A percentile compares a stretch with the other conserved stretches of the same genome.
These are phyloP conservation scores for Fonsecaea monophora DNA, from an alignment of 2,329 filamentous ascomycete genomes.

Conservation along the genomic window DNA sequence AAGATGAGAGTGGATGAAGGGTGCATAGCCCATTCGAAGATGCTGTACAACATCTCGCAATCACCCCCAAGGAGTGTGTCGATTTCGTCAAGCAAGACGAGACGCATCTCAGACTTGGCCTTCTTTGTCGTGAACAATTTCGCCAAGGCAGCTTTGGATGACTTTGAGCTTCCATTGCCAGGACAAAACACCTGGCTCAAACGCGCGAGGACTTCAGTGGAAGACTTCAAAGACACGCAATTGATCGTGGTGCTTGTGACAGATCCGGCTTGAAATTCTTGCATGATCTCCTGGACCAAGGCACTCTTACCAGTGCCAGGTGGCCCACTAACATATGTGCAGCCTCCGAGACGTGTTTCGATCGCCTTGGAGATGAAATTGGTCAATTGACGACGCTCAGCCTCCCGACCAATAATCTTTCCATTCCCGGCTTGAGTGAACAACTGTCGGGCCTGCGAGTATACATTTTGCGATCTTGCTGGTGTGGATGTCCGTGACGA, in stretches of 20 bases:
- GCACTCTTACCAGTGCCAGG: slow-evolving; percentile 97
- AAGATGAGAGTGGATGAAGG: slow-evolving; percentile 79
- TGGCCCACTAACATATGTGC: slow-evolving; percentile 92
- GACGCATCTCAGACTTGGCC: slow-evolving; percentile 63
- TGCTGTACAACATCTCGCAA: slow-evolving; percentile 82
- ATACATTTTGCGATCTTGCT: slow-evolving; percentile 74
- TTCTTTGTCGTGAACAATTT: slow-evolving; percentile 71
- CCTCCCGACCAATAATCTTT: slow-evolving; percentile 78
- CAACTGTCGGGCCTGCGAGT: slow-evolving; percentile 83
- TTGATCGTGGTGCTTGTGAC: slow-evolving; percentile 84
- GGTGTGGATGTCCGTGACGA: slow-evolving; percentile 78
- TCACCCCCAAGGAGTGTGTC: slow-evolving; percentile 91
- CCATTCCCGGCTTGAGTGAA: slow-evolving; percentile 82
- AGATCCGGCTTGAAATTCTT: slow-evolving; percentile 59
- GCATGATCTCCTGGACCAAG: slow-evolving; percentile 80
- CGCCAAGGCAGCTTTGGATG: slow-evolving; percentile 72
- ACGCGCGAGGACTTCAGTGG: slow-evolving; percentile 81
- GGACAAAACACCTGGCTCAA: slow-evolving; percentile 74
- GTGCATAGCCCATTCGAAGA: slow-evolving; percentile 96
- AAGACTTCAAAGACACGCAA: slow-evolving; percentile 94
- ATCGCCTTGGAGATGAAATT: slow-evolving; percentile 72
- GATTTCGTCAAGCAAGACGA: slow-evolving; percentile 94
- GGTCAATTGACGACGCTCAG: slow-evolving; percentile 68
- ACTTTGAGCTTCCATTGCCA: slow-evolving; percentile 67
- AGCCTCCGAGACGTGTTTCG: slow-evolving; percentile 70